Percentiles rank a stretch among this genome's conserved stretches.
Evolutionary conservation across 2,329 filamentous ascomycete species (phyloP).

Genomic region (Annulohypoxylon truncatum): DNA sequence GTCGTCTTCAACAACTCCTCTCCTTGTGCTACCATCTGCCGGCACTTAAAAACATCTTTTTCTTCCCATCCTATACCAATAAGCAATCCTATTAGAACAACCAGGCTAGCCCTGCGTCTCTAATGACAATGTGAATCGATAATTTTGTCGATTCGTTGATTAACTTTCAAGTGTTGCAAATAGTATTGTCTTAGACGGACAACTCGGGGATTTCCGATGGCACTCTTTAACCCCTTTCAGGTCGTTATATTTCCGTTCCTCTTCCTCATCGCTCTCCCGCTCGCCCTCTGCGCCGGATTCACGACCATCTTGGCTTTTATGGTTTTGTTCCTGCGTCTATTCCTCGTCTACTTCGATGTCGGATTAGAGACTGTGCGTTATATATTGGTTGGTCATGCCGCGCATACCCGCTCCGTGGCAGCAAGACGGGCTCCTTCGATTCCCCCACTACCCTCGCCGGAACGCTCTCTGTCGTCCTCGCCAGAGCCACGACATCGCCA

Average conservation of each 20-base stretch:
- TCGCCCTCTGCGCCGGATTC: constrained; percentile 71
- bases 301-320: constrained; percentile 72
- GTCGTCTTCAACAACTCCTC: constrained; percentile 10
- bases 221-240: constrained; percentile 65
- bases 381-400: constrained; percentile 59
- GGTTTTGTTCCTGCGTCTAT: constrained; percentile 69
- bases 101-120: constrained; percentile 8
- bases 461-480: constrained; percentile 40
- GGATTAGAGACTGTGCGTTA: constrained; percentile 67
- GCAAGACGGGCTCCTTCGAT: constrained; percentile 38
- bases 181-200: constrained; percentile 15
- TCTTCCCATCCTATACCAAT: background rate
- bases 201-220: constrained; percentile 54
- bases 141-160: constrained; percentile 21
- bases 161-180: constrained; percentile 23
- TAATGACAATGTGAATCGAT: constrained; percentile 44
- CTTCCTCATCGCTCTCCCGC: constrained; percentile 70
- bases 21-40: constrained; percentile 16
- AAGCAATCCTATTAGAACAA: constrained; percentile 10
- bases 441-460: constrained; percentile 32
- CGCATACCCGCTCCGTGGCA: constrained; percentile 47
- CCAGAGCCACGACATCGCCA: constrained; percentile 35
- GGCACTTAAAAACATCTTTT: constrained; percentile 12
- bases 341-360: constrained; percentile 73
- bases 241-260: constrained; percentile 71